phyloP scores from a whole-genome alignment of 1,284 basidiomycete genomes.

The Spongiforma sp. region DNA sequence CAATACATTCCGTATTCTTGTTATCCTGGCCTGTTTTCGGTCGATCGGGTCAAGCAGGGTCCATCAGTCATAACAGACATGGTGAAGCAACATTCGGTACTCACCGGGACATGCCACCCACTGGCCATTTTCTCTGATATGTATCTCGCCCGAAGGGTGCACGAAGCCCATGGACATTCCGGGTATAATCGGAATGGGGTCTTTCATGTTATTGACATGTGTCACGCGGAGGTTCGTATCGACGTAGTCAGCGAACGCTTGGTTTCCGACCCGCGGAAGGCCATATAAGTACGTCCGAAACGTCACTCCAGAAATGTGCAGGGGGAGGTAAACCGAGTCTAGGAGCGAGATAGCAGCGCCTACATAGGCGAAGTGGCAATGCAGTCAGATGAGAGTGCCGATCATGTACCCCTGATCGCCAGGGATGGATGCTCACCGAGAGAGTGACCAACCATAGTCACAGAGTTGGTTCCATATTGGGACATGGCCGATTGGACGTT shows the following conservation, averaged over 20 bases:
- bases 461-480: slow-evolving; percentile 43
- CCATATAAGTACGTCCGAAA: slow-evolving; percentile 51
- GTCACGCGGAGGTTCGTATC: slow-evolving; percentile 49
- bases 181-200: slow-evolving; percentile 54
- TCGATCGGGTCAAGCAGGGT: too few species aligned
- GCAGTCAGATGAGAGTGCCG: background rate
- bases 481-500: slow-evolving; percentile 51
- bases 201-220: slow-evolving; percentile 57
- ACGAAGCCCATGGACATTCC: slow-evolving; percentile 56
- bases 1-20: slow-evolving; percentile 52
- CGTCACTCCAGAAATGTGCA: slow-evolving; percentile 38
- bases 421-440: slow-evolving; percentile 42
- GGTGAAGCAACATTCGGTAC: too few species aligned
- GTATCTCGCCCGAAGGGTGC: slow-evolving; percentile 62
- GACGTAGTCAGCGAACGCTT: slow-evolving; percentile 62
- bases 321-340: slow-evolving; percentile 45
- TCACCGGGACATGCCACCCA: slow-evolving; percentile 54
- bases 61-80: too few species aligned
- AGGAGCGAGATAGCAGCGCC: slow-evolving; percentile 59
- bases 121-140: slow-evolving; percentile 50
- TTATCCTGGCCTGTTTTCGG: slow-evolving; percentile 61
- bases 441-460: slow-evolving; percentile 62
- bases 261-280: slow-evolving; percentile 69
- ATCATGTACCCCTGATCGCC: slow-evolving; percentile 5
- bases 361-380: slow-evolving; percentile 2